phyloP scores from a whole-genome alignment of 2,329 filamentous ascomycete genomes.

The Apiospora koreana region DNA sequence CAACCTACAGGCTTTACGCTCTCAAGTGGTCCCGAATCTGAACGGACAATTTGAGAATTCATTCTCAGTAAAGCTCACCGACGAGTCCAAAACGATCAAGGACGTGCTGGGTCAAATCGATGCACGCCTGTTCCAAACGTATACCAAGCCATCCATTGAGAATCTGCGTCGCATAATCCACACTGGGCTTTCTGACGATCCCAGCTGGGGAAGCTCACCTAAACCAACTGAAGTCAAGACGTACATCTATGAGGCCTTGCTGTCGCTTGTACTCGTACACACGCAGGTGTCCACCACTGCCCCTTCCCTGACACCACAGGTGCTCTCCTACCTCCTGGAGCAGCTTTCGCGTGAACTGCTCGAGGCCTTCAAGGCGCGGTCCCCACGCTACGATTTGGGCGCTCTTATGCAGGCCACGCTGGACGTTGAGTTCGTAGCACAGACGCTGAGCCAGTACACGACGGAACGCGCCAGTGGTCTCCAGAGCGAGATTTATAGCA shows the following conservation, averaged over 20 bases:
- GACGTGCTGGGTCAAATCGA: slow-evolving; percentile 93
- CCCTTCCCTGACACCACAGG: slow-evolving; percentile 72
- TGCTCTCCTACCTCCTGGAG: slow-evolving; percentile 86
- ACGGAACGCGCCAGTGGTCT: slow-evolving; percentile 78
- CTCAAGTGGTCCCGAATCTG: slow-evolving; percentile 82
- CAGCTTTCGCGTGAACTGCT: slow-evolving; percentile 79
- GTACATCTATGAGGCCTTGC: slow-evolving; percentile 86
- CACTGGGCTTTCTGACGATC: slow-evolving; percentile 64
- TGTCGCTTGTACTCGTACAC: slow-evolving; percentile 87
- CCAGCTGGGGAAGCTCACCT: slow-evolving; percentile 67
- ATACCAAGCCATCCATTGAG: slow-evolving; percentile 76
- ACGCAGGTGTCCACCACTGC: slow-evolving; percentile 84
- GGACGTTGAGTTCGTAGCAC: slow-evolving; percentile 94
- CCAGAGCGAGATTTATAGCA: slow-evolving; percentile 89
- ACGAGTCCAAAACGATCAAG: slow-evolving; percentile 88
- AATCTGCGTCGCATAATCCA: slow-evolving; percentile 70
- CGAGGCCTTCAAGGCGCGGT: slow-evolving; percentile 68
- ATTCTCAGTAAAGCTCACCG: slow-evolving; percentile 91
- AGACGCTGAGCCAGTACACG: slow-evolving; percentile 88
- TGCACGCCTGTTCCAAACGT: slow-evolving; percentile 85
- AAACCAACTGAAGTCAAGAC: slow-evolving; percentile 76
- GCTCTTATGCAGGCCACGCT: slow-evolving; percentile 95
- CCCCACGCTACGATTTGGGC: slow-evolving; percentile 70
- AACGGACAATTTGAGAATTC: slow-evolving; percentile 90
- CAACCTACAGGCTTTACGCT: slow-evolving; percentile 82